These are phyloP conservation scores for Candolleomyces aberdarensis DNA, from an alignment of 768 basidiomycete species.

Conservation along the genomic window DNA sequence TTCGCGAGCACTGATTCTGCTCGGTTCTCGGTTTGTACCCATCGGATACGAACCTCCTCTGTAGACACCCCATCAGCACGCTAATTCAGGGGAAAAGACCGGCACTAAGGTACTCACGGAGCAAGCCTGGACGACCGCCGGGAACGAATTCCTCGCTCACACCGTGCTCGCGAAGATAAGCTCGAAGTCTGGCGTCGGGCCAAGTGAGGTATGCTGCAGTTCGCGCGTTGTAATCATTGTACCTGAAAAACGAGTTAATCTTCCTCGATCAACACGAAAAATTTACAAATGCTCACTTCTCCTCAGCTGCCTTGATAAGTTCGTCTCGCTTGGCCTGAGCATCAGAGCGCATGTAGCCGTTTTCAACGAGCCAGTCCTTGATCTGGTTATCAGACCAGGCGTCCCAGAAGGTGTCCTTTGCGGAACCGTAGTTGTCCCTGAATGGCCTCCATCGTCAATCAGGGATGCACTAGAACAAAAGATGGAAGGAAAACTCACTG, in stretches of 20 bases:
- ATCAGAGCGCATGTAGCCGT: slow-evolving; percentile 60
- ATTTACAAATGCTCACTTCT: slow-evolving; percentile 45
- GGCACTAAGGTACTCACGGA: slow-evolving; percentile 47
- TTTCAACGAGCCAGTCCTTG: slow-evolving; percentile 68
- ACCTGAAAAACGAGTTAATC: slow-evolving; percentile 34
- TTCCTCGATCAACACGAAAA: neutral
- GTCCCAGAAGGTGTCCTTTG: slow-evolving; percentile 55
- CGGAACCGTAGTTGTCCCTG: slow-evolving; percentile 68
- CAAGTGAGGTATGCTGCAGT: slow-evolving; percentile 75
- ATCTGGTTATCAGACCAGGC: slow-evolving; percentile 78
- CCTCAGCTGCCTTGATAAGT: slow-evolving; percentile 66
- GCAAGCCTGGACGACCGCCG: slow-evolving; percentile 65
- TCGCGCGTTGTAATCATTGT: slow-evolving; percentile 39
- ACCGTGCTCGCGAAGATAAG: slow-evolving; percentile 78
- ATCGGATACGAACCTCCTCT: slow-evolving; percentile 80
- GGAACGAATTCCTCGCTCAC: slow-evolving; percentile 69
- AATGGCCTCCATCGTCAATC: neutral
- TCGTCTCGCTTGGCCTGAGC: slow-evolving; percentile 72
- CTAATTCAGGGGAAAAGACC: neutral
- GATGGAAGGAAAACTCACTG: slow-evolving; percentile 37
- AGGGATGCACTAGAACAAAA: neutral
- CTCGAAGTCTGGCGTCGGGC: slow-evolving; percentile 91
- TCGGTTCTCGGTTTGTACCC: slow-evolving; percentile 60
- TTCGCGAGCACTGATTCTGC: slow-evolving; percentile 56
- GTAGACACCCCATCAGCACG: neutral